Evolutionary conservation across 225 moss, liverwort and hornwort genomes (phyloP), one percentile per base, ranked within the genome.

Genomic region (Physcomitrium patens): DNA sequence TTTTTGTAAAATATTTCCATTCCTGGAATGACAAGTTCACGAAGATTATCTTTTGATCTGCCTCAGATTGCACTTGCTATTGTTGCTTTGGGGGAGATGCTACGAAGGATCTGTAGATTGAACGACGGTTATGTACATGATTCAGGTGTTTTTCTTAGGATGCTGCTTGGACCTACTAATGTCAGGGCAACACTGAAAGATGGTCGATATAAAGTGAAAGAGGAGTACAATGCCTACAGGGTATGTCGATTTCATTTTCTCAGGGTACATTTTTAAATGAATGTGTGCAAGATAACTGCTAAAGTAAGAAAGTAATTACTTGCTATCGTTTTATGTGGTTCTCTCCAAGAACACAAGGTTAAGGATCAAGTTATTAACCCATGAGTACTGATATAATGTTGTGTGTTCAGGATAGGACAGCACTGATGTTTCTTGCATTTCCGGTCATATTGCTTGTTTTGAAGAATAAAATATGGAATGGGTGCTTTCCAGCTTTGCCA

Each of bases 141-240:
- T 69, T 74, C 94, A 82, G 95, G 95, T 41, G 52, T 85, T 59
- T 95, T 99, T 46, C 91, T 99, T 28, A 87, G 86, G 48, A 78
- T 91, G 80, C 76, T 99, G 65, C 89, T 99, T 76, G 99, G 99
- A 26, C 91, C 95, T 67, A 91, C 93, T 55, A 95, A 99, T 89
- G 99, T 95, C 43, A 89, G 95, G 66, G 95, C 99, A 7, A 60
- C 99, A 8, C 85, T 89, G 55, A 91, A 69, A 67, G 88, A 91
- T 53, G 88, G 82, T 68, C 80, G 88, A 26, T 86, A 84, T 42
- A 86, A 91, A 81, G 88, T 91, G 46, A 91, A 91, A 76, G 86
- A 91, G 53, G 91, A 91, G 27, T 89, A 91, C 77, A 91, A 91
- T 72, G 46, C 86, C 8, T 91, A 84, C 77, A 82, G 91, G 84